Percentiles rank a stretch among this genome's conserved stretches.
These are phyloP conservation scores for Trichoderma guizhouense DNA, from an alignment of 2,329 filamentous ascomycete genomes.

Conservation along the genomic window DNA sequence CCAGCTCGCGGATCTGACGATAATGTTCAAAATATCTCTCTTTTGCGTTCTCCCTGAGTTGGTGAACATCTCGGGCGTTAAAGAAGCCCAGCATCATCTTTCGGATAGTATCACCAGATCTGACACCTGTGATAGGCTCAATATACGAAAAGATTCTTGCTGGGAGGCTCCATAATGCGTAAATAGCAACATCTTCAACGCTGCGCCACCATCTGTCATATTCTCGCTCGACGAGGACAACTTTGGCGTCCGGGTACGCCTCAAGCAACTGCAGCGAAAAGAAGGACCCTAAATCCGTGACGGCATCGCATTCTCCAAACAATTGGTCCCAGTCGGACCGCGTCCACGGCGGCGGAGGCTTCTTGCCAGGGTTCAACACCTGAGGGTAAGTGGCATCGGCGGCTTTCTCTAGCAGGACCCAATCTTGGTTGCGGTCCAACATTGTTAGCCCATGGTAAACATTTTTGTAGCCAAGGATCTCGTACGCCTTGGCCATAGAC, in stretches of 20 bases:
- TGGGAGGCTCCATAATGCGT: constrained; percentile 24
- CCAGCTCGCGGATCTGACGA: constrained; percentile 27
- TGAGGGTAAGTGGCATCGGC: constrained; percentile 30
- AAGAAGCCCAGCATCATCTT: constrained; percentile 32
- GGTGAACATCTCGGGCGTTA: constrained; percentile 22
- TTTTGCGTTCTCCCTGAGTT: constrained; percentile 25
- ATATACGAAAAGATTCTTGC: constrained; percentile 22
- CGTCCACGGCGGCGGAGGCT: constrained; percentile 28
- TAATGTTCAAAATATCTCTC: constrained; percentile 31
- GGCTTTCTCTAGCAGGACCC: constrained; percentile 27
- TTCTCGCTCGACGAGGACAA: constrained; percentile 32
- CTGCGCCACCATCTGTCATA: constrained; percentile 33
- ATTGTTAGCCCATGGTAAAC: constrained; percentile 32
- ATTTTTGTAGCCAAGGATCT: constrained; percentile 31
- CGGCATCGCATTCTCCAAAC: constrained; percentile 29
- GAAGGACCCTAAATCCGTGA: constrained; percentile 29
- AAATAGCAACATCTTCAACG: constrained; percentile 29
- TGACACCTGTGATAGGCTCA: constrained; percentile 33
- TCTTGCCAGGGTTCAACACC: not conserved
- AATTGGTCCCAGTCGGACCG: constrained; percentile 33
- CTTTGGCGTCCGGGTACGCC: constrained; percentile 34
- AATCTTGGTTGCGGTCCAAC: constrained; percentile 26
- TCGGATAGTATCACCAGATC: constrained; percentile 24
- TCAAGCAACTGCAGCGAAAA: constrained; percentile 30
- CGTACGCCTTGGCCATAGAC: constrained; percentile 34